A percentile compares a stretch with the other conserved stretches of the same genome.
Conservation (phyloP, 805 yeast genomes). For the Hanseniaspora mollemarum region DNA sequence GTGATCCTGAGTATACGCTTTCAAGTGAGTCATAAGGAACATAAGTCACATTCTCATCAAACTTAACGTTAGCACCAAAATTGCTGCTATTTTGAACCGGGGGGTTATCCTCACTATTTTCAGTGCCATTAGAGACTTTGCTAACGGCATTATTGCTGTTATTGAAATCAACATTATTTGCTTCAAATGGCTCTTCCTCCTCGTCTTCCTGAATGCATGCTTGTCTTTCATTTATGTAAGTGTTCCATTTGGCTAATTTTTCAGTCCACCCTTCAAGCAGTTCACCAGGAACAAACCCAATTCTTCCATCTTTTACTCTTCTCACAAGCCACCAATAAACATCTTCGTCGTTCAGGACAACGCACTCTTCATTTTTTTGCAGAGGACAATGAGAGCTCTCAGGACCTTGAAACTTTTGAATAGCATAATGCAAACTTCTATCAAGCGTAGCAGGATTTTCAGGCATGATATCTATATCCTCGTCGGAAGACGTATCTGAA, state of each 20-base stretch:
- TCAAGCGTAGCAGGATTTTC: conserved; percentile 58
- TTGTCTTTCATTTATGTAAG: conserved; percentile 71
- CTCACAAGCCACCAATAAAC: conserved; percentile 93
- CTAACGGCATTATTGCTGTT: not conserved
- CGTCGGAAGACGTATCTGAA: conserved; percentile 19
- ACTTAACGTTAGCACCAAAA: not conserved
- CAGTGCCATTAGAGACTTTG: not conserved
- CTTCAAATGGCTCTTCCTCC: not conserved
- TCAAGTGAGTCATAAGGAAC: conserved; percentile 12
- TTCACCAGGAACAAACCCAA: conserved; percentile 97
- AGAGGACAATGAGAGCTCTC: conserved; percentile 85
- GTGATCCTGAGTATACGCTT: conserved; percentile 7
- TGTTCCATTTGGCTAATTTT: conserved; percentile 78
- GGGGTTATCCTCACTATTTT: not conserved
- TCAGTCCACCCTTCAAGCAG: conserved; percentile 84
- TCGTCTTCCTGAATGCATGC: not conserved
- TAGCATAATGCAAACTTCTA: conserved; percentile 73
- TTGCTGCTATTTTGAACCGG: not conserved
- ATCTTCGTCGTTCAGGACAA: conserved; percentile 75
- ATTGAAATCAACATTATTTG: not conserved
- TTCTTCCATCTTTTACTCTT: conserved; percentile 45
- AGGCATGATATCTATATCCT: conserved; percentile 36
- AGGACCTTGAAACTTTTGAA: conserved; percentile 80
- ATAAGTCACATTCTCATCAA: conserved; percentile 10
- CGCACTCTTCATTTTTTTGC: conserved; percentile 68